These are phyloP conservation scores for Phaffia tasmanica DNA, from an alignment of 768 basidiomycete genomes.

Conservation along the genomic window DNA sequence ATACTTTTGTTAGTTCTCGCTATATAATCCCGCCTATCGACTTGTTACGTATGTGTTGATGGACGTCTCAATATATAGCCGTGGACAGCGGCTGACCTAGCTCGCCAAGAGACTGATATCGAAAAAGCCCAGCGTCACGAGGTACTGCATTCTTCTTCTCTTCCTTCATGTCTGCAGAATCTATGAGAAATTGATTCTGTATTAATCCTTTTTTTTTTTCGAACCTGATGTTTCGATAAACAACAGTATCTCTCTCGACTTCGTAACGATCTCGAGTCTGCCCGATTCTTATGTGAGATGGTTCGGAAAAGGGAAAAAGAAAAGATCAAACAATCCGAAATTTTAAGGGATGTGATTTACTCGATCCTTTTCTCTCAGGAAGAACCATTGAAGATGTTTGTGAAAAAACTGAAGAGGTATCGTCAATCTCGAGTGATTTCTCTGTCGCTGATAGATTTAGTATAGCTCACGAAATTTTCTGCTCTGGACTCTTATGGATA, in stretches of 20 bases:
- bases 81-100: slow-evolving; percentile 63
- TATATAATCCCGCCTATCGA: no score
- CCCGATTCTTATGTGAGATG: slow-evolving; percentile 56
- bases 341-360: slow-evolving; percentile 54
- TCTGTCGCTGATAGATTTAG: not conserved
- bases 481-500: not conserved
- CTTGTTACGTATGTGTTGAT: not conserved
- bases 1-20: no score
- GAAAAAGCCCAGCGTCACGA: slow-evolving; percentile 73
- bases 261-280: slow-evolving; percentile 61
- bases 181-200: slow-evolving; percentile 3
- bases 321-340: slow-evolving; percentile 53
- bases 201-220: not conserved
- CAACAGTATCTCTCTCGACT: slow-evolving; percentile 52
- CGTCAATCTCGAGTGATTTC: not conserved
- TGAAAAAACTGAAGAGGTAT: slow-evolving; percentile 53
- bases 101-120: slow-evolving; percentile 59
- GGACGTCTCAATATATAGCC: slow-evolving; percentile 42
- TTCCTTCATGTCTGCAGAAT: not conserved
- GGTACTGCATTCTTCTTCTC: slow-evolving; percentile 42
- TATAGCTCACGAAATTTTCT: no score
- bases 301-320: slow-evolving; percentile 67
- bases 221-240: slow-evolving; percentile 26
- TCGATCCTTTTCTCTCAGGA: slow-evolving; percentile 58
- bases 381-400: slow-evolving; percentile 49